Conservation (phyloP, 257 asterid species). For the Haberlea rhodopensis region DNA sequence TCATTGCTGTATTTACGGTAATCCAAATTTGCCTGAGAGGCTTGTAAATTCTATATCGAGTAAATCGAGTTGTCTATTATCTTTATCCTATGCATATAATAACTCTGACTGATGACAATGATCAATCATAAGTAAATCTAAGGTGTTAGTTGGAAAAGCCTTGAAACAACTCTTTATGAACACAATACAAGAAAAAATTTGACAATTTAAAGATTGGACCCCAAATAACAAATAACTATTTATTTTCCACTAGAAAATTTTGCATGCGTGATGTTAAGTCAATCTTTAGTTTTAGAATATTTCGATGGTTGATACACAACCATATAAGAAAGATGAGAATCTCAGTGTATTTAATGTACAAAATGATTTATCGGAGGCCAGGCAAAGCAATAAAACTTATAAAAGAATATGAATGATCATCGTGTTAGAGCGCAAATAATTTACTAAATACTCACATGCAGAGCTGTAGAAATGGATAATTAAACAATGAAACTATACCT, state of each 20-base stretch:
- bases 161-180: background rate
- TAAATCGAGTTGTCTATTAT: background rate
- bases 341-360: background rate
- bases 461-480: background rate
- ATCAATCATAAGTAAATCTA: background rate
- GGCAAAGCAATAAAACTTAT: too few relatives aligned
- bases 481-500: constrained; percentile 42
- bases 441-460: background rate
- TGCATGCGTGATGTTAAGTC: background rate
- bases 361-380: too few relatives aligned
- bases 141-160: background rate
- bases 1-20: background rate
- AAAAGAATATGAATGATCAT: background rate
- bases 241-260: background rate
- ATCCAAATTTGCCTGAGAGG: background rate
- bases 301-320: background rate
- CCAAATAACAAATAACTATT: too few relatives aligned
- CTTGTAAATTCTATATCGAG: background rate
- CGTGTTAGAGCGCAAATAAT: background rate
- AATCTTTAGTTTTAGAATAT: background rate
- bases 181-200: background rate
- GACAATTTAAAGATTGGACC: background rate
- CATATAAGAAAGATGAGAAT: background rate
- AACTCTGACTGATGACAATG: background rate
- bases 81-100: background rate